phyloP scores from a whole-genome alignment of 495 filamentous ascomycete species.

The Elaphomyces granulatus region DNA sequence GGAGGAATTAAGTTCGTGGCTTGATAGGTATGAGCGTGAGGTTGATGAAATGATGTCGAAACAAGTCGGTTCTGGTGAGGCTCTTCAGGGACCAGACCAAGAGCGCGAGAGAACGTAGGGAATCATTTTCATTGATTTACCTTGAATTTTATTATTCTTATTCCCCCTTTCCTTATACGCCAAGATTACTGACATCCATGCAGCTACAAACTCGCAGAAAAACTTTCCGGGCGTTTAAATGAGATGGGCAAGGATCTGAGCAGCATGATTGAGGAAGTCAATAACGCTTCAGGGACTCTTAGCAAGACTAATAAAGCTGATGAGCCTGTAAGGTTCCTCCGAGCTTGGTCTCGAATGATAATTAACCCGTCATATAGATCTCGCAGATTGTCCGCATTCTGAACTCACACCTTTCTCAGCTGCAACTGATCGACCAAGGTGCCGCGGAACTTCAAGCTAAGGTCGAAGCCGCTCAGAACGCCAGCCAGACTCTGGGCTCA shows the following conservation, averaged over 20 bases:
- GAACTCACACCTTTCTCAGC: slow-evolving; percentile 74
- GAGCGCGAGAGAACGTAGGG: slow-evolving; percentile 79
- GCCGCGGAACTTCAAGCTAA: slow-evolving; percentile 66
- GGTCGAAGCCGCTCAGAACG: slow-evolving; percentile 63
- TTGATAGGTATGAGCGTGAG: slow-evolving; percentile 81
- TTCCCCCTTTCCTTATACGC: slow-evolving; percentile 1
- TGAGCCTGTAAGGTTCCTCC: slow-evolving; percentile 64
- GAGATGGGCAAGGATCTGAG: slow-evolving; percentile 83
- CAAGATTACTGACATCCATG: slow-evolving; percentile 7
- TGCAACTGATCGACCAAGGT: slow-evolving; percentile 83
- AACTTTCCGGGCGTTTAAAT: slow-evolving; percentile 69
- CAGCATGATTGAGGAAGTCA: slow-evolving; percentile 97
- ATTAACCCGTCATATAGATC: slow-evolving; percentile 38
- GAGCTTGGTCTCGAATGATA: slow-evolving; percentile 3
- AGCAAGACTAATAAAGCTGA: slow-evolving; percentile 79
- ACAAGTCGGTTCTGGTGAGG: slow-evolving; percentile 50
- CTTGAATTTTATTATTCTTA: neutral
- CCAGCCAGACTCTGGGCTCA: slow-evolving; percentile 50
- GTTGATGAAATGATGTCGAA: slow-evolving; percentile 73
- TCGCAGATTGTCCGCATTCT: slow-evolving; percentile 88
- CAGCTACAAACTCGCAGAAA: slow-evolving; percentile 78
- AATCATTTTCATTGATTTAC: neutral
- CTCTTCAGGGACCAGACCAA: slow-evolving; percentile 72
- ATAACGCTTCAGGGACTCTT: slow-evolving; percentile 65
- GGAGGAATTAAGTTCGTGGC: slow-evolving; percentile 65